Conservation (phyloP, 495 filamentous ascomycete genomes). For the Penicillium goetzii region DNA sequence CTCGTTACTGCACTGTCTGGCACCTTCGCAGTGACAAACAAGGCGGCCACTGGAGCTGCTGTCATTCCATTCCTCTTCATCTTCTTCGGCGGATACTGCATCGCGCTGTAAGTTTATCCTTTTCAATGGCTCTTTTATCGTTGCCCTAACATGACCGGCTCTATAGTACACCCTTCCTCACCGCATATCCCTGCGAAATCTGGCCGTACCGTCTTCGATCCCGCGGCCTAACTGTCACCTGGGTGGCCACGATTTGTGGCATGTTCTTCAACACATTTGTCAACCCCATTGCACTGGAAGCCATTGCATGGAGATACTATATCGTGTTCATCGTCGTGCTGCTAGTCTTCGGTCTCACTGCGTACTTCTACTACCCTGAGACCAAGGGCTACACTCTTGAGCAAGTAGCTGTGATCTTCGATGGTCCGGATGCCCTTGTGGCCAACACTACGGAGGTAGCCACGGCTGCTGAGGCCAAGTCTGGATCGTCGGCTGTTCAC, state of each 20-base stretch:
- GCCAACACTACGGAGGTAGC: background rate
- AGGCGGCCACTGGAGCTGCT: constrained; percentile 45
- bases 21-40: constrained; percentile 46
- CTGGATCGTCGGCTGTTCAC: background rate
- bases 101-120: constrained; percentile 50
- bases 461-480: background rate
- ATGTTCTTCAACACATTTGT: too few species aligned
- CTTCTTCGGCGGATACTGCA: constrained; percentile 59
- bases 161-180: constrained; percentile 58
- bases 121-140: background rate
- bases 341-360: constrained; percentile 49
- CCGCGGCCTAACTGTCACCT: constrained; percentile 67
- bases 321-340: too few species aligned
- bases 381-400: constrained; percentile 66
- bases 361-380: constrained; percentile 68
- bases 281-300: too few species aligned
- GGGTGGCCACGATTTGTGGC: constrained; percentile 33
- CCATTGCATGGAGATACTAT: too few species aligned
- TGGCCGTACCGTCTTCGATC: constrained; percentile 67
- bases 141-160: background rate
- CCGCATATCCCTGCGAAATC: constrained; percentile 68
- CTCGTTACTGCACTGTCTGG: constrained; percentile 60
- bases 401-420: constrained; percentile 48
- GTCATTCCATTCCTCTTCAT: constrained; percentile 65
- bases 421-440: constrained; percentile 13